Conservation (phyloP, 2,329 filamentous ascomycete species). For the Colletotrichum orbiculare region DNA sequence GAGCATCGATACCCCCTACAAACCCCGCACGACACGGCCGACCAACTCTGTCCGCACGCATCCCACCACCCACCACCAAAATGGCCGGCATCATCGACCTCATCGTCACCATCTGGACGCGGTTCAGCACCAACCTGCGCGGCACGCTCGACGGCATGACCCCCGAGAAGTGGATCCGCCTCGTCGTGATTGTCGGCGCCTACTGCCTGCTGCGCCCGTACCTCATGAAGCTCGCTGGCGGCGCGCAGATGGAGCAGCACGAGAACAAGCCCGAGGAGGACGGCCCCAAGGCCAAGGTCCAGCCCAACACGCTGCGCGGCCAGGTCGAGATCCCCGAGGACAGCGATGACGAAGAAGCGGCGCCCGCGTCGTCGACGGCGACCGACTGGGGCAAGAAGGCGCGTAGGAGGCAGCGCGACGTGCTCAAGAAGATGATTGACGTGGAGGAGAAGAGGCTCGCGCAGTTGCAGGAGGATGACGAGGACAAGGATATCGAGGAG, state of each 20-base stretch:
- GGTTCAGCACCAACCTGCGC: slow-evolving; percentile 57
- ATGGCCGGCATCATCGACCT: slow-evolving; percentile 31
- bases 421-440: slow-evolving; percentile 73
- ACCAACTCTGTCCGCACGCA: background rate
- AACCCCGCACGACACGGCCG: background rate
- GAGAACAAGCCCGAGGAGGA: slow-evolving; percentile 61
- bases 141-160: slow-evolving; percentile 63
- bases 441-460: slow-evolving; percentile 69
- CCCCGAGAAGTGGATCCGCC: slow-evolving; percentile 70
- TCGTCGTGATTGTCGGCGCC: slow-evolving; percentile 76
- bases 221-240: slow-evolving; percentile 74
- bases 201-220: slow-evolving; percentile 82
- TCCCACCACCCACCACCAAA: background rate
- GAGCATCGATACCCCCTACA: no score
- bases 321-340: slow-evolving; percentile 64
- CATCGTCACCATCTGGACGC: slow-evolving; percentile 22
- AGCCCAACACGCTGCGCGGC: slow-evolving; percentile 73
- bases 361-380: slow-evolving; percentile 56
- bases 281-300: slow-evolving; percentile 63
- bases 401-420: slow-evolving; percentile 73
- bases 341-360: slow-evolving; percentile 61
- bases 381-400: slow-evolving; percentile 78
- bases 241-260: slow-evolving; percentile 71
- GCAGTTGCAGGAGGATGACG: slow-evolving; percentile 69
- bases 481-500: slow-evolving; percentile 81